Evolutionary conservation across 192 early-diverging fungal genomes (phyloP).

Genomic region (Obelidium mucronatum): DNA sequence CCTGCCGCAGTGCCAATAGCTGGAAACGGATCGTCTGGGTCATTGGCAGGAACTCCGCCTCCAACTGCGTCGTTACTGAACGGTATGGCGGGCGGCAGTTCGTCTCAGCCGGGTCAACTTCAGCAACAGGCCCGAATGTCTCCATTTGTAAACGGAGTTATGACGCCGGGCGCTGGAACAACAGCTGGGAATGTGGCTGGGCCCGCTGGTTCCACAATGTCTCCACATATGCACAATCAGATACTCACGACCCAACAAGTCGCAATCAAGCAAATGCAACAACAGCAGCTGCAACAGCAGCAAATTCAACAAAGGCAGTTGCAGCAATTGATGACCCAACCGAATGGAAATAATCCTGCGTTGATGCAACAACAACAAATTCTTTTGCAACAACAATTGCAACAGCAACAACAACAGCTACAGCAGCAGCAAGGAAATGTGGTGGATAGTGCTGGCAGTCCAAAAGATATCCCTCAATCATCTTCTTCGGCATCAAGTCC

Average conservation of each 20-base stretch:
- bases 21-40: background rate
- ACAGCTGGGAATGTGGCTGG: background rate
- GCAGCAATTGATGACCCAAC: background rate
- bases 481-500: background rate
- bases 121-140: background rate
- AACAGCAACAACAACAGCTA: background rate
- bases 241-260: background rate
- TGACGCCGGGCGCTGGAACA: no score
- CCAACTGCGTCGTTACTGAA: constrained; percentile 1
- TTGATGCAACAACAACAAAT: constrained; percentile 21
- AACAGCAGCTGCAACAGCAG: constrained; percentile 23
- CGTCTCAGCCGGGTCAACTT: background rate
- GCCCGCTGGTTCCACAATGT: background rate
- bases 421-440: background rate
- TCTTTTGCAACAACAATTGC: constrained; percentile 10
- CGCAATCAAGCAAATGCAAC: constrained; percentile 11
- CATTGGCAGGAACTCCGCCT: background rate
- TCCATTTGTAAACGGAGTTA: background rate
- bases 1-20: background rate
- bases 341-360: no score
- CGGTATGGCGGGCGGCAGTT: background rate
- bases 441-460: background rate
- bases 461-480: no score
- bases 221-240: background rate
- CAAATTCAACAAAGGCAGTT: constrained; percentile 15